These are phyloP conservation scores for Saturnispora zaruensis DNA, from an alignment of 805 yeast genomes.

Conservation along the genomic window DNA sequence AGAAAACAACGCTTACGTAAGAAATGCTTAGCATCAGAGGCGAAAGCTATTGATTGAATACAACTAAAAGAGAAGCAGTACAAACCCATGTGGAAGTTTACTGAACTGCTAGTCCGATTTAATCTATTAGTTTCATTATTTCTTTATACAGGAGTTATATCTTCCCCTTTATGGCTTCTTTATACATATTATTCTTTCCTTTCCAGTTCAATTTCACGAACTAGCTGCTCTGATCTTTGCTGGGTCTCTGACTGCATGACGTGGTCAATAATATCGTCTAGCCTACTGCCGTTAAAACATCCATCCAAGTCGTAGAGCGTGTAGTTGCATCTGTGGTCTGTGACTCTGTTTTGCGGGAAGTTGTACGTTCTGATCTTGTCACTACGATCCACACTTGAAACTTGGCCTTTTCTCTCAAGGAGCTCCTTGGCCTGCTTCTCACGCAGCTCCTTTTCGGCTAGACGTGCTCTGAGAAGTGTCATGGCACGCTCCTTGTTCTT, in stretches of 20 bases:
- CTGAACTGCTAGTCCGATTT: no score
- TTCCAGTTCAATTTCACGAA: conserved; percentile 18
- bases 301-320: conserved; percentile 70
- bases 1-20: neutral
- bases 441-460: conserved; percentile 71
- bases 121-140: neutral
- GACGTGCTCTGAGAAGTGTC: conserved; percentile 66
- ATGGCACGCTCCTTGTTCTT: conserved; percentile 90
- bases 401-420: conserved; percentile 69
- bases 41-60: neutral
- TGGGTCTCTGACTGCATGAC: conserved; percentile 41
- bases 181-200: neutral
- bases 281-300: conserved; percentile 49
- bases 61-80: no score
- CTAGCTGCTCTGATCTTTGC: conserved; percentile 34
- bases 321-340: conserved; percentile 86
- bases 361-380: conserved; percentile 94
- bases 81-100: no score
- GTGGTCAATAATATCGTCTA: conserved; percentile 48
- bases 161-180: no score
- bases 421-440: conserved; percentile 59
- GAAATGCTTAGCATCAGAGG: conserved; percentile 3
- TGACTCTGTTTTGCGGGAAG: conserved; percentile 83
- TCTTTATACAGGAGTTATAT: neutral
- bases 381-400: conserved; percentile 78